A percentile compares a stretch with the other conserved stretches of the same genome.
Evolutionary conservation across 371 early-diverging fungal species (phyloP).

Genomic region (Haplosporangium sp.): DNA sequence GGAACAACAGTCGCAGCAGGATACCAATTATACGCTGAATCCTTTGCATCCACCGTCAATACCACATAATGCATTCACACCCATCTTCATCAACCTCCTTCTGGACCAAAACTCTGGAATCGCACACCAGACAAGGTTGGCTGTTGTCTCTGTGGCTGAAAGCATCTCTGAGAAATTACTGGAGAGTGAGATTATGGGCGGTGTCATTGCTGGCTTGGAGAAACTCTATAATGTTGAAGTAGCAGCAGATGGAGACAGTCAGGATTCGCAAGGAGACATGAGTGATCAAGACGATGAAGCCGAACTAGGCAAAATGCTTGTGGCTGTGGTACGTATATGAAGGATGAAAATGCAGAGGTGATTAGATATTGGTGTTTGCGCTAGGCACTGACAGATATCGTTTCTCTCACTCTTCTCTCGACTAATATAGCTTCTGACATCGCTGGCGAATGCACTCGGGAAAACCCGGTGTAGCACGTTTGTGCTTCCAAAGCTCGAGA

Average conservation of each 20-base stretch:
- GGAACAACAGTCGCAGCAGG: conserved; percentile 1
- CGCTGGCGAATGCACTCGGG: conserved; percentile 59
- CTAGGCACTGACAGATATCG: not conserved
- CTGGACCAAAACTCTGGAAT: conserved; percentile 62
- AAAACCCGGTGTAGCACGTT: conserved; percentile 55
- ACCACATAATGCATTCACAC: conserved; percentile 46
- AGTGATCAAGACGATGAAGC: conserved; percentile 57
- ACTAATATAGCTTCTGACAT: conserved; percentile 58
- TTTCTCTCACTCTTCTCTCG: conserved; percentile 1
- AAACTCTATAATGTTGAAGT: conserved; percentile 31
- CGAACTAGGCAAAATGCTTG: conserved; percentile 65
- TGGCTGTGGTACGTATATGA: conserved; percentile 59
- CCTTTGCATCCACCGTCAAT: conserved; percentile 1
- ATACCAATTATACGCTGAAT: not conserved
- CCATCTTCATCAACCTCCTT: conserved; percentile 58
- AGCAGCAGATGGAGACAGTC: conserved; percentile 9
- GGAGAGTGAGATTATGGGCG: conserved; percentile 61
- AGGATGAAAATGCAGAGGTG: not conserved
- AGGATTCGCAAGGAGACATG: not conserved
- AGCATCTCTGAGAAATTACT: conserved; percentile 57
- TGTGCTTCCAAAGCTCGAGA: conserved; percentile 64
- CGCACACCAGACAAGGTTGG: conserved; percentile 60
- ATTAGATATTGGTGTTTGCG: not conserved
- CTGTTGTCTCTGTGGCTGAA: conserved; percentile 60
- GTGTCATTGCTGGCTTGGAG: conserved; percentile 57